Base-by-base conservation (phyloP, 495 filamentous ascomycete genomes). In the Tuber calosporum region DNA sequence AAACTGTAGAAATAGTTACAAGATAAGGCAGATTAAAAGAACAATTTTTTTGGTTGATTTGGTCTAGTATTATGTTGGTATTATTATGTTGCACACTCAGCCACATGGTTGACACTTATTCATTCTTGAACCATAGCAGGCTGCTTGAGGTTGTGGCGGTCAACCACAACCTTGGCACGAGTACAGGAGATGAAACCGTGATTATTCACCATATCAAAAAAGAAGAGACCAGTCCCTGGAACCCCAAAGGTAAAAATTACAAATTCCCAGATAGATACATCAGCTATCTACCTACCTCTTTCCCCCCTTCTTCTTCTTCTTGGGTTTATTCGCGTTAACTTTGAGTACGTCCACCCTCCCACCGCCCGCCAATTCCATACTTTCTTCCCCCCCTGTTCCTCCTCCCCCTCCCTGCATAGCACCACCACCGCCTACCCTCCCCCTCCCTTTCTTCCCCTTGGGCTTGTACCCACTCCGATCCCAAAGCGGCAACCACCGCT, bases 381-480 rank as follows among this genome's bases (percentile, higher is more conserved):
- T 89, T 82, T 88, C 87, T 80, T 90, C 89, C 30, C 91, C 90
- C 77, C 93, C 95, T 84, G 96, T 93, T 77, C 93, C 95, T 84
- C 97, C 94, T 70, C 82, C 87, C 22, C 93, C 93, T 76, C 95
- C 95, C 84, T 99, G 95, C 17, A 92, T 97, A 41, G 90, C 84
- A 1, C 80, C 80, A 19, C 74, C 76, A 66, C 91, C 91, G 22
- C 87, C 89, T 81, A 88, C 89, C 85, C 91, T 92, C 86, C 92
- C 94, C 93, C 93, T 76, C 95, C 95, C 84, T 89, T 92, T 92
- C 86, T 96, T 97, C 82, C 89, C 90, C 17, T 93, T 93, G 84
- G 96, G 96, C 69, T 90, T 84, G 83, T 97, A 99, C 66, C 87
- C 90, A 75, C 91, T 96, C 22, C 95, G 87, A 80, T 99, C 95